Base-by-base conservation (phyloP, 352 stramenopile species). In the Phytophthora ohioensis region DNA sequence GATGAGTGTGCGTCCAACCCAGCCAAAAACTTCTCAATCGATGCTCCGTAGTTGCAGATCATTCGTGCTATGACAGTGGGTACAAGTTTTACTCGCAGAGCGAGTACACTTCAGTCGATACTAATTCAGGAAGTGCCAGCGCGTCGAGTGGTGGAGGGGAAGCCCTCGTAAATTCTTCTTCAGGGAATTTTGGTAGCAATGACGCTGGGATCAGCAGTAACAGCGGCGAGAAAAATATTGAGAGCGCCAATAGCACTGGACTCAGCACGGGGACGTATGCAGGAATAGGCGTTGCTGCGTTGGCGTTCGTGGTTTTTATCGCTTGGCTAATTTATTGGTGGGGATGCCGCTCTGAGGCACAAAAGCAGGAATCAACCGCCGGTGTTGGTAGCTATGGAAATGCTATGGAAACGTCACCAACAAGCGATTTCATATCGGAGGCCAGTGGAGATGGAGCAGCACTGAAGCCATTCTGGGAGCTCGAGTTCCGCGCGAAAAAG, bases 401-500 rank as follows among this genome's bases (percentile, higher is more conserved):
- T 9, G 41, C 41, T 27, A 13, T 46, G 41, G 41, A 11, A 46
- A 46, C n/a, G 5, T 46, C 41, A 27, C 41, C 41, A 46, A 46
- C 3, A 46, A 13, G 10, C 41, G 41, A 21, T 27, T 46, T 27
- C 41, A 27, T 46, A 9, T 46, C 41, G 5, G 41, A 49, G 7
- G 15, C 41, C 0, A 4, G 5, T 21, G 41, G 11, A 9, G 41
- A 46, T 46, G 41, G 41, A 46, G 21, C 21, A 27, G 21, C 21
- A 27, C n/a, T 35, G n/a, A 67, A 36, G 46, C 52, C 10, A 75
- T 80, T 46, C 39, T 78, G 6, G 73, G 57, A 6, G 57, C 73
- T 46, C 68, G 73, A 21, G 68, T 80, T 36, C 73, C 69, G 41
- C 72, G 75, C 45, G 69, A 78, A 43, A 67, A 72, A 13, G 64